Evolutionary conservation across 2,329 filamentous ascomycete genomes (phyloP).

Genomic region (Curvularia spicifera): DNA sequence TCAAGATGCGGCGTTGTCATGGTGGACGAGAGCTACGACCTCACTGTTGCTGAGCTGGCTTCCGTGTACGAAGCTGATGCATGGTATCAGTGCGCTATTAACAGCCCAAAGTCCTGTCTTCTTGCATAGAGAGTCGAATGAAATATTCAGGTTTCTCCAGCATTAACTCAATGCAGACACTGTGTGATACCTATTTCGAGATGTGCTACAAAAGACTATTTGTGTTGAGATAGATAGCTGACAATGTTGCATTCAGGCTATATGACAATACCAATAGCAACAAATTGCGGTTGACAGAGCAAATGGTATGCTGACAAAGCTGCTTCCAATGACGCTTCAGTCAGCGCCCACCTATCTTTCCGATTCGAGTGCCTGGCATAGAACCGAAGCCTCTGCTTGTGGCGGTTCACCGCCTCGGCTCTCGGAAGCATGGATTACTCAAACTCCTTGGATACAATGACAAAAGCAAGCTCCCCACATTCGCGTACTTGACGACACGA

Average conservation of each 20-base stretch:
- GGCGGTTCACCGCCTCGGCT: not conserved
- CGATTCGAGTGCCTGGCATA: not conserved
- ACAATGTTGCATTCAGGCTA: not conserved
- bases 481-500: not conserved
- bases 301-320: not conserved
- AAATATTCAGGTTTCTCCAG: not conserved
- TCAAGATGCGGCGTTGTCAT: not conserved
- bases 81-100: not conserved
- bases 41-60: not conserved
- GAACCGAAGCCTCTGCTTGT: not conserved
- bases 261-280: not conserved
- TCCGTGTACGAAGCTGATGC: not conserved
- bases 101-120: not conserved
- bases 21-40: not conserved
- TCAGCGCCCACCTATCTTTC: not conserved
- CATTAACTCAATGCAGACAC: not conserved
- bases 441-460: not conserved
- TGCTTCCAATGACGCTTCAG: not conserved
- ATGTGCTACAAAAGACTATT: not conserved
- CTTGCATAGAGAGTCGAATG: not conserved
- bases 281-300: not conserved
- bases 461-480: not conserved
- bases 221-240: not conserved
- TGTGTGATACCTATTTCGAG: not conserved
- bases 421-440: not conserved